Evolutionary conservation across 2,329 filamentous ascomycete genomes (phyloP).

Genomic region (Fusarium armeniacum): DNA sequence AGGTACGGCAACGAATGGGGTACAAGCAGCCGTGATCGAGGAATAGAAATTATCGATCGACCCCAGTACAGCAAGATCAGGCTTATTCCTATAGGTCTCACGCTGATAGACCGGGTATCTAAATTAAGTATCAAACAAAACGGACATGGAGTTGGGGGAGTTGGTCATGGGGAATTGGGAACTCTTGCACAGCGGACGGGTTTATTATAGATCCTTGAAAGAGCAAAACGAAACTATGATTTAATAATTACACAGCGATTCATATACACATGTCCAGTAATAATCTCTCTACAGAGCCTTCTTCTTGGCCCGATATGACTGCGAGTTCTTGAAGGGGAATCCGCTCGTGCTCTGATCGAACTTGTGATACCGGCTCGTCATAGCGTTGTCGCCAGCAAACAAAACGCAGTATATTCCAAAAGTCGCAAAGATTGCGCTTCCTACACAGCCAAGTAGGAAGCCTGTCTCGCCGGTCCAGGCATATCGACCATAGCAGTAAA

Average conservation of each 20-base stretch:
- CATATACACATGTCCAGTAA: background rate
- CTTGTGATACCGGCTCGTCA: slow-evolving; percentile 55
- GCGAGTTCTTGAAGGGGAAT: slow-evolving; percentile 56
- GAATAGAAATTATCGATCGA: background rate
- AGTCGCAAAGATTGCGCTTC: slow-evolving; percentile 68
- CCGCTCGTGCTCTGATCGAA: slow-evolving; percentile 59
- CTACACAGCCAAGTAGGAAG: slow-evolving; percentile 72
- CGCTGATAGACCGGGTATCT: background rate
- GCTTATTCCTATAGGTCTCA: too few species aligned
- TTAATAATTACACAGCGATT: slow-evolving; percentile 16
- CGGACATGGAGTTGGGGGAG: slow-evolving; percentile 47
- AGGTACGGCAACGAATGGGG: slow-evolving; percentile 22
- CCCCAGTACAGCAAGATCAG: too few species aligned
- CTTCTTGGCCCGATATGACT: slow-evolving; percentile 58
- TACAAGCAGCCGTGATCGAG: slow-evolving; percentile 16
- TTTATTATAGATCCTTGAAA: slow-evolving; percentile 18
- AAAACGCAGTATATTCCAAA: slow-evolving; percentile 62
- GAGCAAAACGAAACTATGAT: slow-evolving; percentile 32
- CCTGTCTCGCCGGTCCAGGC: slow-evolving; percentile 67
- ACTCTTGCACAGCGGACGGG: slow-evolving; percentile 16
- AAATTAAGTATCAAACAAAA: slow-evolving; percentile 13
- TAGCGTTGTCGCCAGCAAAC: slow-evolving; percentile 57
- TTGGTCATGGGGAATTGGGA: slow-evolving; percentile 37
- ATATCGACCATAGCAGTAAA: slow-evolving; percentile 78
- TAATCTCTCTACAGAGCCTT: slow-evolving; percentile 50